Percentiles rank a stretch among this genome's conserved stretches.
phyloP scores from a whole-genome alignment of 331 rosid genomes.

The Spiraea crenata region DNA sequence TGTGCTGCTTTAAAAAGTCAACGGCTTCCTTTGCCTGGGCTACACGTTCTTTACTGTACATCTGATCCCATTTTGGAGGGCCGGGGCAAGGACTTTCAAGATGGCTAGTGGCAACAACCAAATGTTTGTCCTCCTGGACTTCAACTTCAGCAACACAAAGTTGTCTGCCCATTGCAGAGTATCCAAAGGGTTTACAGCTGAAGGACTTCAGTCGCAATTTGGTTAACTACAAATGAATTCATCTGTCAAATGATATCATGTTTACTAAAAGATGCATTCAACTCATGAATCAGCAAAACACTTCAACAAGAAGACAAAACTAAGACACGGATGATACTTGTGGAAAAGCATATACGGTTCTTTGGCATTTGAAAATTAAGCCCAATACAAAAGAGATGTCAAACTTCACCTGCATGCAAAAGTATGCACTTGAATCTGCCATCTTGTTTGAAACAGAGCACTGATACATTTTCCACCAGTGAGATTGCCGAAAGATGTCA shows the following conservation, averaged over 20 bases:
- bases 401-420: conserved; percentile 71
- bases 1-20: conserved; percentile 50
- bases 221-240: conserved; percentile 60
- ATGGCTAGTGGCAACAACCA: conserved; percentile 89
- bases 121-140: conserved; percentile 38
- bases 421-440: conserved; percentile 53
- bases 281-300: conserved; percentile 7
- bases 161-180: conserved; percentile 83
- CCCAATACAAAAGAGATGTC: background rate
- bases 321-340: background rate
- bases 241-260: conserved; percentile 16
- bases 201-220: conserved; percentile 70
- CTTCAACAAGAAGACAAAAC: background rate
- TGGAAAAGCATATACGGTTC: background rate
- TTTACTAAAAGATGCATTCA: background rate
- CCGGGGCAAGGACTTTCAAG: conserved; percentile 90
- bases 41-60: conserved; percentile 90
- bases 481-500: conserved; percentile 55
- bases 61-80: conserved; percentile 92
- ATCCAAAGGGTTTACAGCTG: conserved; percentile 52
- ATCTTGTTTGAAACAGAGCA: conserved; percentile 55
- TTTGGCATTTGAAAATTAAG: conserved; percentile 6
- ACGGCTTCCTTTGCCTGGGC: conserved; percentile 74
- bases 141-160: conserved; percentile 81
- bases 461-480: conserved; percentile 75